A percentile compares a stretch with the other conserved stretches of the same genome.
These are phyloP conservation scores for Cyphellophora attinorum DNA, from an alignment of 2,329 filamentous ascomycete genomes.

Conservation along the genomic window DNA sequence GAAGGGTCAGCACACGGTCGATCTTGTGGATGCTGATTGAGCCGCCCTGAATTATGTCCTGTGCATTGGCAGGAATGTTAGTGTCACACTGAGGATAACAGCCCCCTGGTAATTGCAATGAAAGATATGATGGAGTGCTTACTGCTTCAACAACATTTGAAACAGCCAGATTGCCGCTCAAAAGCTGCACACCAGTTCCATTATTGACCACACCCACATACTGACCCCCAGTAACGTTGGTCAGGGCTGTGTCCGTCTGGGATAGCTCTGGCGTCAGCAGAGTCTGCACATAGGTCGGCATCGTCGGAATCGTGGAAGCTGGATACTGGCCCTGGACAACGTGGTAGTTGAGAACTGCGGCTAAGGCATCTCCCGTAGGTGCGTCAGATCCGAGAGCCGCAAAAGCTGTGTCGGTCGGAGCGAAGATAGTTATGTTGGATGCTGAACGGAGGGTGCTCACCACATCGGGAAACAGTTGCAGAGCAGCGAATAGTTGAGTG, in stretches of 20 bases:
- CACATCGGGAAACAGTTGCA: neutral
- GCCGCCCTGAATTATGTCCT: constrained; percentile 32
- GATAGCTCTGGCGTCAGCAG: constrained; percentile 32
- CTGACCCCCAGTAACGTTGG: constrained; percentile 51
- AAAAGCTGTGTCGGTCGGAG: constrained; percentile 46
- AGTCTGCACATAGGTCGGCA: constrained; percentile 41
- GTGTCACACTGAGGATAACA: neutral
- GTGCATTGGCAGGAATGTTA: neutral
- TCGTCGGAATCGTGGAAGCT: constrained; percentile 11
- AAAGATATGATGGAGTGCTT: too few species aligned
- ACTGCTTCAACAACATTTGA: constrained; percentile 35
- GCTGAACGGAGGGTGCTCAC: neutral
- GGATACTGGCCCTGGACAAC: constrained; percentile 31
- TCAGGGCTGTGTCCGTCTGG: neutral
- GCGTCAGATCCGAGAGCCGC: constrained; percentile 26
- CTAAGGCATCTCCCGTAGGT: constrained; percentile 18
- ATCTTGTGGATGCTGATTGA: constrained; percentile 47
- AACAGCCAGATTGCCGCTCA: constrained; percentile 42
- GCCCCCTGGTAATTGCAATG: neutral
- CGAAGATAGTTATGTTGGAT: constrained; percentile 49
- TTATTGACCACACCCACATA: constrained; percentile 36
- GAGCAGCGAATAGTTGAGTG: neutral
- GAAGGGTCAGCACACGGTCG: constrained; percentile 38
- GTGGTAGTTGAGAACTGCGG: constrained; percentile 48
- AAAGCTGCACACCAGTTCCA: constrained; percentile 38